Conservation (phyloP, 768 basidiomycete genomes). For the Auricularia sp. region DNA sequence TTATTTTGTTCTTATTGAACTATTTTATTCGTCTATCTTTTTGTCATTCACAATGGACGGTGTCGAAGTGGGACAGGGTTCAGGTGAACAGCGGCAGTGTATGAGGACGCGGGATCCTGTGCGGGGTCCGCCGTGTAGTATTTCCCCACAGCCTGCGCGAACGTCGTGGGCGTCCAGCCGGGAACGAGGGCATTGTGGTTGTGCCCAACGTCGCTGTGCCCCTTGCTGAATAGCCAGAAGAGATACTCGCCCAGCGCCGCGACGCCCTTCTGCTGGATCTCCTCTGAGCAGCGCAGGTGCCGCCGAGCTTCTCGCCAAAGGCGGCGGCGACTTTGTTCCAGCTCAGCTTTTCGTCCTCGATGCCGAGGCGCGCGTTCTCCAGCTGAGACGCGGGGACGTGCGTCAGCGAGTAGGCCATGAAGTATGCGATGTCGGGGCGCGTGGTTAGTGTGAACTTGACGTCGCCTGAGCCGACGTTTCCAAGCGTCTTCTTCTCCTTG, state of each 20-base stretch:
- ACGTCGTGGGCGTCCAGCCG: background rate
- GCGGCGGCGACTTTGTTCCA: background rate
- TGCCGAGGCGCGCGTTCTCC: background rate
- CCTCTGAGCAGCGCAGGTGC: background rate
- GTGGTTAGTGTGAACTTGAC: constrained; percentile 10
- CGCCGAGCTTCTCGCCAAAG: background rate
- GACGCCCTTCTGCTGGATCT: background rate
- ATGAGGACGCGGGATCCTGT: no score
- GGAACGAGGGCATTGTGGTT: background rate
- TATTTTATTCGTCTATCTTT: no score
- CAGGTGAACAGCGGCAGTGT: no score
- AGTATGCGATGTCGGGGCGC: constrained; percentile 14
- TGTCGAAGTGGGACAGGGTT: no score
- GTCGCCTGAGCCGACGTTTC: constrained; percentile 11
- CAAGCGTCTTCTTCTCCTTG: constrained; percentile 10
- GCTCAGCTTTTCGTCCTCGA: background rate
- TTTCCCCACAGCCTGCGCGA: background rate
- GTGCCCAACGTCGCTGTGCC: background rate
- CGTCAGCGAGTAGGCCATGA: constrained; percentile 11
- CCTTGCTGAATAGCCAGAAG: background rate
- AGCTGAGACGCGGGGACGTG: background rate
- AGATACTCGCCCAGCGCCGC: background rate
- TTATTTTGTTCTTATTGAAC: no score
- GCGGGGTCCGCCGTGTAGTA: no score
- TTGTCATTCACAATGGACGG: no score